Conservation (phyloP, 139 green algal genomes). For the Chlamydomonas urium region DNA sequence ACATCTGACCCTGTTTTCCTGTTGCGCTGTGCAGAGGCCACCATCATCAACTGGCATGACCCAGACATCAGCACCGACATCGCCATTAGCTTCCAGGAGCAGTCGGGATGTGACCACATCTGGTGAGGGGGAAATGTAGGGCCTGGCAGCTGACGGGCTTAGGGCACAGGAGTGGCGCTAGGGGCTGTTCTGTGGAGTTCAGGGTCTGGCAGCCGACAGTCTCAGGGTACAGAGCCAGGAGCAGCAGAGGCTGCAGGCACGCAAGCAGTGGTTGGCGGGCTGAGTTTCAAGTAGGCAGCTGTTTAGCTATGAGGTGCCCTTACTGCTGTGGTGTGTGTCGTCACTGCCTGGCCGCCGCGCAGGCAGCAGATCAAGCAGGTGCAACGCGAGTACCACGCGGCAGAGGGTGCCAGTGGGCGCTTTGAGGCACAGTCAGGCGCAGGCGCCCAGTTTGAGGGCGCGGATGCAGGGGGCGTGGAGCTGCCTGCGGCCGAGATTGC, state of each 20-base stretch:
- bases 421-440: neutral
- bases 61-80: conserved; percentile 83
- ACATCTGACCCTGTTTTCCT: neutral
- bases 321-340: too few relatives aligned
- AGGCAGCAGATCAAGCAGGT: conserved; percentile 65
- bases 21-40: conserved; percentile 68
- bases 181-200: too few relatives aligned
- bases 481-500: conserved; percentile 74
- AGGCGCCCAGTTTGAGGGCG: neutral
- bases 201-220: too few relatives aligned
- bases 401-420: too few relatives aligned
- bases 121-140: conserved; percentile 53
- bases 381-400: conserved; percentile 39
- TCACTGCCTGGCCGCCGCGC: too few relatives aligned
- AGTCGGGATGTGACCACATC: conserved; percentile 79
- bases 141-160: too few relatives aligned
- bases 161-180: too few relatives aligned
- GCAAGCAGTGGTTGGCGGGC: too few relatives aligned
- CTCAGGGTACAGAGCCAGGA: too few relatives aligned
- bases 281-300: too few relatives aligned
- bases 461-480: conserved; percentile 40
- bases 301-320: too few relatives aligned
- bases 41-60: conserved; percentile 97
- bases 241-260: too few relatives aligned
- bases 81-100: conserved; percentile 94